These are phyloP conservation scores for Petrea volubilis DNA, from an alignment of 257 asterid species.

Conservation along the genomic window DNA sequence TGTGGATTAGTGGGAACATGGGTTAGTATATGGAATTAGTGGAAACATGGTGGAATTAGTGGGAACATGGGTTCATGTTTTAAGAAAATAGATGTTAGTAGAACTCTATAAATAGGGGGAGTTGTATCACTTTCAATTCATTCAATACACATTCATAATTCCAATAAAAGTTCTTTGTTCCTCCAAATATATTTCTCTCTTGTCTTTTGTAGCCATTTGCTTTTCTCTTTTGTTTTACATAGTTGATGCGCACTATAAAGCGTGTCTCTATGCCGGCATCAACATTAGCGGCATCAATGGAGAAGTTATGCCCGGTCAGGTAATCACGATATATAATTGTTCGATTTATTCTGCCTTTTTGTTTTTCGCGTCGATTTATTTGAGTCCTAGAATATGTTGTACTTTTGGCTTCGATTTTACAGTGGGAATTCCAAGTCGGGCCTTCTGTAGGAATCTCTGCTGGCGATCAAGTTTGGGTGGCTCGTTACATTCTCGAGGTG, in stretches of 20 bases:
- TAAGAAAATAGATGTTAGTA: no score
- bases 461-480: slow-evolving; percentile 74
- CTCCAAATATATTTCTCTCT: no score
- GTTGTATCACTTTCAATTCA: no score
- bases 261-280: slow-evolving; percentile 81
- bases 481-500: slow-evolving; percentile 88
- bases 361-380: not conserved
- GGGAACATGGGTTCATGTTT: no score
- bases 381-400: not conserved
- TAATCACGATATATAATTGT: not conserved
- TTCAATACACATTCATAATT: no score
- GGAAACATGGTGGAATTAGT: no score
- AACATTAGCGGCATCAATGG: slow-evolving; percentile 76
- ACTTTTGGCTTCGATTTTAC: not conserved
- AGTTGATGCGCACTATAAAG: slow-evolving; percentile 76
- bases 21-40: no score
- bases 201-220: no score
- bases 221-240: no score
- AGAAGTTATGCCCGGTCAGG: slow-evolving; percentile 91
- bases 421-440: slow-evolving; percentile 95
- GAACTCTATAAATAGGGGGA: no score
- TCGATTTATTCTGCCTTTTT: not conserved
- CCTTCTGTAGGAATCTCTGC: slow-evolving; percentile 83
- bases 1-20: no score
- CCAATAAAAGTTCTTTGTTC: no score